A percentile compares a stretch with the other conserved stretches of the same genome.
These are phyloP conservation scores for Conidiobolus incongruus DNA, from an alignment of 371 early-diverging fungal species.

Conservation along the genomic window DNA sequence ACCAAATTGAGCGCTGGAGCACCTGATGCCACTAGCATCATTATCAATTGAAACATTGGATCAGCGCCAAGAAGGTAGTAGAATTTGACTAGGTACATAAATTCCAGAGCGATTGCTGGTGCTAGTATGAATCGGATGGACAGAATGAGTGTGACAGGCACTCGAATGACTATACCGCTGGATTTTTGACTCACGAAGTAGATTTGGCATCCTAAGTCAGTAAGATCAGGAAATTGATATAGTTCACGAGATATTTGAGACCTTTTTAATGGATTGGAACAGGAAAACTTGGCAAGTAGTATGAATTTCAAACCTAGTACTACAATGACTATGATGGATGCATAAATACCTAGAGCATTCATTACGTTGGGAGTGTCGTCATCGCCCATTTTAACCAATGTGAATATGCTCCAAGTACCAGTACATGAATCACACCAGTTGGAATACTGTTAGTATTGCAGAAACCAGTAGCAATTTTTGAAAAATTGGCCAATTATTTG, in stretches of 20 bases:
- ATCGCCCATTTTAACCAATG: slow-evolving; percentile 25
- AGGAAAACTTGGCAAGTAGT: slow-evolving; percentile 19
- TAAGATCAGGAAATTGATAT: slow-evolving; percentile 38
- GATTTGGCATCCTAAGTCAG: slow-evolving; percentile 42
- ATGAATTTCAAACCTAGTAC: slow-evolving; percentile 18
- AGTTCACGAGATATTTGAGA: slow-evolving; percentile 32
- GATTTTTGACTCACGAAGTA: background rate
- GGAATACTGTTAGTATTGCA: too few species aligned
- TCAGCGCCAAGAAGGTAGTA: slow-evolving; percentile 15
- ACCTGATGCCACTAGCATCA: slow-evolving; percentile 20
- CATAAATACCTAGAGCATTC: slow-evolving; percentile 27
- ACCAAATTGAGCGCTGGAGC: slow-evolving; percentile 25
- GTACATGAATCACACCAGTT: too few species aligned
- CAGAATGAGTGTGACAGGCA: background rate
- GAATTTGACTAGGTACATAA: slow-evolving; percentile 12
- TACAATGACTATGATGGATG: slow-evolving; percentile 20
- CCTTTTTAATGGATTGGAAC: slow-evolving; percentile 28
- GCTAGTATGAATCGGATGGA: slow-evolving; percentile 14
- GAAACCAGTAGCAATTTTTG: too few species aligned
- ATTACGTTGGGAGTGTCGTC: slow-evolving; percentile 33
- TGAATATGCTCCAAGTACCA: too few species aligned
- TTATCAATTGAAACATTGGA: slow-evolving; percentile 18
- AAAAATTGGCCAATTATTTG: too few species aligned
- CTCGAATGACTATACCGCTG: background rate
- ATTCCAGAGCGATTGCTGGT: slow-evolving; percentile 17